Evolutionary conservation across 2,329 filamentous ascomycete species (phyloP), one percentile per base, ranked within the genome.

Genomic region (Beauveria sp.): DNA sequence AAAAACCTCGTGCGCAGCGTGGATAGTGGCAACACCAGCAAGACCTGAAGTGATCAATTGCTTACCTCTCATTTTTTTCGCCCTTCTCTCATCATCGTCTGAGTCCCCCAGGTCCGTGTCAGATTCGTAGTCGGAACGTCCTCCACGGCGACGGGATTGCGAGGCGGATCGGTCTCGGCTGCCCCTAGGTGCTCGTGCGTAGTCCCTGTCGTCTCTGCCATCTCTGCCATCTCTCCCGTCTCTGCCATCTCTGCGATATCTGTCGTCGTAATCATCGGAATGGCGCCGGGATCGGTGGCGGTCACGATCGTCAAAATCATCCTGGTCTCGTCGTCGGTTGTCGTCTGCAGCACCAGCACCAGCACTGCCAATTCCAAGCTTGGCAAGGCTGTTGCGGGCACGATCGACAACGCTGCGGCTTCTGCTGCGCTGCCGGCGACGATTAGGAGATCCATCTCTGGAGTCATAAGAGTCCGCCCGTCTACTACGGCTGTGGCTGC

Each of bases 401-500:
- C 77, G 77, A 69, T 87, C 84, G 9, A 86, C 84, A n/a, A 87
- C 80, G 70, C 85, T 87, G 64, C 84, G 84, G 75, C 85, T 87
- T 65, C 85, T 81, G 73, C 83, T 78, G 62, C 76, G 72, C 26
- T 71, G 70, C 30, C 71, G 71, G 24, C 70, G 82, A 54, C 80
- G 78, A 63, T 80, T 75, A 3, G 77, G 77, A 1, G 77, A 78
- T 2, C 75, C 76, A 65, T 75, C 77, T 57, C 72, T 70, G 0
- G 74, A 76, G 63, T 79, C 77, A 58, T 78, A 76, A 9, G 80
- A 80, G 63, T 80, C 79, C 28, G 70, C 69, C 58, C 78, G 75
- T 57, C 83, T 80, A 64, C 83, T 85, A 62, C 71, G 72, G 26
- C 73, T 75, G 64, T 85, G 81, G 9, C 84, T 86, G 38, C 78